These are phyloP conservation scores for Solanum hybrid DNA, from an alignment of 305 asterid genomes.

Conservation along the genomic window DNA sequence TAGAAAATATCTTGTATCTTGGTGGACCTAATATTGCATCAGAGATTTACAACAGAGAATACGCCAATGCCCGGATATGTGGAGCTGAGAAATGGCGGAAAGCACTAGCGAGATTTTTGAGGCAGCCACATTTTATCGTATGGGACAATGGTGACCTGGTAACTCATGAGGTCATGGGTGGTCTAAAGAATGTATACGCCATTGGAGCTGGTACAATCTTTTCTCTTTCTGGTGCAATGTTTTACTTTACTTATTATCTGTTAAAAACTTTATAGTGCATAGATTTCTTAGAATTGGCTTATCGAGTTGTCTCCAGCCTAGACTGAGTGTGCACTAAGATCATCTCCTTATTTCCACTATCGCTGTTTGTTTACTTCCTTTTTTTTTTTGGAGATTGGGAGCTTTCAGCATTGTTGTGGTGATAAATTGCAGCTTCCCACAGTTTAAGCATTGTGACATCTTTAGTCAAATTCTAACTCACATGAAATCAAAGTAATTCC, in stretches of 20 bases:
- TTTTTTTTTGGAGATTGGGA: background rate
- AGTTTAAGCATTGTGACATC: background rate
- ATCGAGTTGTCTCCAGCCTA: background rate
- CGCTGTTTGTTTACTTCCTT: background rate
- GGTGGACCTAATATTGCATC: constrained; percentile 96
- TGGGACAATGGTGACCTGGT: constrained; percentile 89
- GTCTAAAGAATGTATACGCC: constrained; percentile 80
- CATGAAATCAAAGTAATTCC: background rate
- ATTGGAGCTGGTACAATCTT: constrained; percentile 66
- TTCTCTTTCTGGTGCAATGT: background rate
- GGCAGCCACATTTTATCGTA: constrained; percentile 88
- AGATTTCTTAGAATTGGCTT: background rate
- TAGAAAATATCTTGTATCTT: constrained; percentile 79
- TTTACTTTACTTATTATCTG: background rate
- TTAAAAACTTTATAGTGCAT: background rate
- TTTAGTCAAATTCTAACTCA: background rate
- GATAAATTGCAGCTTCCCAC: background rate
- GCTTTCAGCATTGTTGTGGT: background rate
- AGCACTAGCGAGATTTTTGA: constrained; percentile 69
- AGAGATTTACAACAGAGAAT: constrained; percentile 81
- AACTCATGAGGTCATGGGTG: constrained; percentile 94
- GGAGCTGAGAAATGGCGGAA: constrained; percentile 90
- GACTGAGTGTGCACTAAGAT: background rate
- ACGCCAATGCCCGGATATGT: constrained; percentile 86
- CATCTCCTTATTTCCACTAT: background rate